These are phyloP conservation scores for Suillus spraguei DNA, from an alignment of 768 basidiomycete species.

Conservation along the genomic window DNA sequence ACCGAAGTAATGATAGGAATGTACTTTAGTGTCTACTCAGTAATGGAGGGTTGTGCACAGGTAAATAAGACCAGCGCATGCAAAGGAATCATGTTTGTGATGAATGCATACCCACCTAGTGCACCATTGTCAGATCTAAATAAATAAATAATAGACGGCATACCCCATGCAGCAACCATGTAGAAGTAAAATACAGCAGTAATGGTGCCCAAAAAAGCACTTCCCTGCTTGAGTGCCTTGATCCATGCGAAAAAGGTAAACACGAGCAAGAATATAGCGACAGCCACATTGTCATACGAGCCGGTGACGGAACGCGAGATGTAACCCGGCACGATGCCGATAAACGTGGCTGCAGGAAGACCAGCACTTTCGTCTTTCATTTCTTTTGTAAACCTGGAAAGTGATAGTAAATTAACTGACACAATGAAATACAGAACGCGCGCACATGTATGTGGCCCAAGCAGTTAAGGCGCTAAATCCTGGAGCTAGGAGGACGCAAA, in stretches of 20 bases:
- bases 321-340: slow-evolving; percentile 96
- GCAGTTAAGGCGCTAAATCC: slow-evolving; percentile 97
- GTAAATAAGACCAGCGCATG: slow-evolving; percentile 88
- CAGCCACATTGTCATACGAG: slow-evolving; percentile 99
- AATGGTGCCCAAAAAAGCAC: slow-evolving; percentile 86
- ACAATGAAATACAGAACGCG: slow-evolving; percentile 11
- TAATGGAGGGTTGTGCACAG: slow-evolving; percentile 13
- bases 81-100: slow-evolving; percentile 99
- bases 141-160: slow-evolving; percentile 24
- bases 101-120: slow-evolving; percentile 98
- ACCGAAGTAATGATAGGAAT: slow-evolving; percentile 99
- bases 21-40: slow-evolving; percentile 49
- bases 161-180: slow-evolving; percentile 99
- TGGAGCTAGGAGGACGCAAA: slow-evolving; percentile 96
- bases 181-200: slow-evolving; percentile 98
- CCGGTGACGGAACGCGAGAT: slow-evolving; percentile 98
- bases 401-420: neutral
- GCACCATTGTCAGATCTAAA: no score
- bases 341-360: slow-evolving; percentile 96
- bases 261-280: slow-evolving; percentile 99
- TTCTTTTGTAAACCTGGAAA: slow-evolving; percentile 87
- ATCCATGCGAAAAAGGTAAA: slow-evolving; percentile 99
- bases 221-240: slow-evolving; percentile 91
- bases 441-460: slow-evolving; percentile 94
- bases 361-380: slow-evolving; percentile 96